phyloP scores from a whole-genome alignment of 768 basidiomycete species.

The Panellus pusillus region DNA sequence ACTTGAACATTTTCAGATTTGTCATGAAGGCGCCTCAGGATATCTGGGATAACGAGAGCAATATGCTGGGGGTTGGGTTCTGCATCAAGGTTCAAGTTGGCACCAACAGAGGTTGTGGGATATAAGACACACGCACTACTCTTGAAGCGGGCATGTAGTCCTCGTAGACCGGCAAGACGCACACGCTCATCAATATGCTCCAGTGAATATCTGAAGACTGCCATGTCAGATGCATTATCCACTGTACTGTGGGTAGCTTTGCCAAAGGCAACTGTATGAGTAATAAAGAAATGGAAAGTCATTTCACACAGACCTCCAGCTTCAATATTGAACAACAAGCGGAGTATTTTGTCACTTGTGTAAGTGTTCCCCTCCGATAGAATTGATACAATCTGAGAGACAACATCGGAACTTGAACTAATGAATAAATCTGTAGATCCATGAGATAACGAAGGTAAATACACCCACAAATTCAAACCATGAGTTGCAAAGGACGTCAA shows the following conservation, averaged over 20 bases:
- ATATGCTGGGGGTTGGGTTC: not conserved
- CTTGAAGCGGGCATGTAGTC: not conserved
- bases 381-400: not conserved
- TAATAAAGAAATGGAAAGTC: not conserved
- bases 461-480: not conserved
- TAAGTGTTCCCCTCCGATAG: not conserved
- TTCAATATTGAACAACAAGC: not conserved
- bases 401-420: not conserved
- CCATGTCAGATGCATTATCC: not conserved
- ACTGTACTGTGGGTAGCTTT: no score
- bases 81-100: not conserved
- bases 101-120: not conserved
- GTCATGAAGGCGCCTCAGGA: not conserved
- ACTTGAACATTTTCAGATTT: not conserved
- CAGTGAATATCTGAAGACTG: not conserved
- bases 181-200: not conserved
- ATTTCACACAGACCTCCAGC: not conserved
- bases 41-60: not conserved
- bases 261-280: not conserved
- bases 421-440: not conserved
- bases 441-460: not conserved
- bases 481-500: no score
- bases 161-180: not conserved
- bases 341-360: not conserved
- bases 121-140: not conserved